Conservation (phyloP, 805 yeast genomes). For the Isabelozyma heimii region DNA sequence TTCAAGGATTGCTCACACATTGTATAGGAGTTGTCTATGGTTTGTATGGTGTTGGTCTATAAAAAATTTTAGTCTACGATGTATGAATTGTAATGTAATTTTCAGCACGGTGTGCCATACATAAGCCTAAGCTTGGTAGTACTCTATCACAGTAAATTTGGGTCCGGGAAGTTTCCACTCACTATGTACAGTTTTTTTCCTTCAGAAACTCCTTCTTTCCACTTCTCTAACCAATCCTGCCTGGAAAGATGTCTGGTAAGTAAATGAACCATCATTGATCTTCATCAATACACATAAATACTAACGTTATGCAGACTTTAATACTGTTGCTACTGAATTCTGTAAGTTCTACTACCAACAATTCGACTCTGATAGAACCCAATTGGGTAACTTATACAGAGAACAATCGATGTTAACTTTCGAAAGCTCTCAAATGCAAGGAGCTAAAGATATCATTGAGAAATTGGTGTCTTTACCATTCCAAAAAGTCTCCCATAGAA, state of each 20-base stretch:
- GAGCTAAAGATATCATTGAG: constrained; percentile 89
- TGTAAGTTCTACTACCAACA: constrained; percentile 94
- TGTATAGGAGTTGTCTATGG: background rate
- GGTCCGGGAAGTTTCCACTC: background rate
- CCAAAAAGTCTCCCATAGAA: constrained; percentile 88
- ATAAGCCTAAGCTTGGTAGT: background rate
- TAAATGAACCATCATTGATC: constrained; percentile 1
- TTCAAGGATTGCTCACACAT: background rate
- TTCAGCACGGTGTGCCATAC: background rate
- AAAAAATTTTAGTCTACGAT: no score
- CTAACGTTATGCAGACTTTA: constrained; percentile 31
- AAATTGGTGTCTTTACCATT: constrained; percentile 87
- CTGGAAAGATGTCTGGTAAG: constrained; percentile 28
- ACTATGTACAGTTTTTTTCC: background rate
- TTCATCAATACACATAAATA: background rate
- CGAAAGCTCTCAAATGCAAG: constrained; percentile 92
- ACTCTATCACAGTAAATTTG: background rate
- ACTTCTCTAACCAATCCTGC: background rate
- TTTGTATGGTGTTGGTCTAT: background rate
- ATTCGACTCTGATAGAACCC: constrained; percentile 89
- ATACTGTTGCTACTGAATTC: constrained; percentile 66
- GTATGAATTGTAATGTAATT: background rate
- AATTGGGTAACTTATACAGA: constrained; percentile 90
- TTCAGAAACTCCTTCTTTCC: background rate
- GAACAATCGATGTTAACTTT: constrained; percentile 97